Conservation (phyloP, 768 basidiomycete genomes). For the Aureoboletus auriporus region DNA sequence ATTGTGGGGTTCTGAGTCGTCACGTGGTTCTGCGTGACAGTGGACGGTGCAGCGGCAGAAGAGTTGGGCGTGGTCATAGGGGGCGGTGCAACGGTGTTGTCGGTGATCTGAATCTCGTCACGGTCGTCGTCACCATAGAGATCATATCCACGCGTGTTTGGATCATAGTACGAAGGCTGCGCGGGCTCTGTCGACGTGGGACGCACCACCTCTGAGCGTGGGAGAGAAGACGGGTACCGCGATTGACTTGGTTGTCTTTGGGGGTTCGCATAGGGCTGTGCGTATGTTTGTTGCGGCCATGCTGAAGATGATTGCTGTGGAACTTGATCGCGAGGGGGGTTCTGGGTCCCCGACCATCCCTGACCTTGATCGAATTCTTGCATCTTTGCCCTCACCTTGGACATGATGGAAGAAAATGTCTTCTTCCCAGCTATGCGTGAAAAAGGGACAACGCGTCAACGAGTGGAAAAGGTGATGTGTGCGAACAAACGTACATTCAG, state of each 20-base stretch:
- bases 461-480: not conserved
- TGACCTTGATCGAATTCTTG: conserved; percentile 66
- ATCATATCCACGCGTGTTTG: conserved; percentile 30
- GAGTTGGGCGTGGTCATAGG: not conserved
- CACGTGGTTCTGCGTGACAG: not conserved
- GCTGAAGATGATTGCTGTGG: too few relatives aligned
- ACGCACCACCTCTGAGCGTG: conserved; percentile 7
- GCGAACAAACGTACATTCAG: conserved; percentile 57
- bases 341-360: conserved; percentile 16
- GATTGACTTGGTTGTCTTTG: conserved; percentile 9
- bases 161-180: conserved; percentile 33
- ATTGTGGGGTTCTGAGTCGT: not conserved
- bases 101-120: conserved; percentile 10
- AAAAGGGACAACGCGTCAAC: not conserved
- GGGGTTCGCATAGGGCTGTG: not conserved
- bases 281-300: not conserved
- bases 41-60: not conserved
- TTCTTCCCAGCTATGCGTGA: conserved; percentile 63
- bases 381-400: conserved; percentile 80
- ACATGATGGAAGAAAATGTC: conserved; percentile 66
- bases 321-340: not conserved
- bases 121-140: conserved; percentile 17
- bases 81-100: not conserved
- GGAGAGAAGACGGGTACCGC: conserved; percentile 8
- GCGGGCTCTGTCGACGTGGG: not conserved